These are phyloP conservation scores for Ambrosia artemisiifolia DNA, from an alignment of 129 eudicot genomes.

Conservation along the genomic window DNA sequence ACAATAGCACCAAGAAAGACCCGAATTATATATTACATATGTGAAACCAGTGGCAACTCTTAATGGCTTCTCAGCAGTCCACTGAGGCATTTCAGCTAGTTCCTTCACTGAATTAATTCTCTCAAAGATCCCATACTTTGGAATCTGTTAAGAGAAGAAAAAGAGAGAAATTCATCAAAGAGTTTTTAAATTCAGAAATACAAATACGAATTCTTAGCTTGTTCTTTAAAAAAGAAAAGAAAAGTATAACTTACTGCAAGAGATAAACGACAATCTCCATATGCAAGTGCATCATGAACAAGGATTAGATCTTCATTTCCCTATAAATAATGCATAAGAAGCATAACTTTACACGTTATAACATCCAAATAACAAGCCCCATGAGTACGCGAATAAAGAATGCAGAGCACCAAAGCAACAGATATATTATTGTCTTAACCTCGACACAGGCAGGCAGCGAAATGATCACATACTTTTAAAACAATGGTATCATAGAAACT, in stretches of 20 bases:
- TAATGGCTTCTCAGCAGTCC: constrained; percentile 90
- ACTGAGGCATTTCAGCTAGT: constrained; percentile 88
- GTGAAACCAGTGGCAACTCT: constrained; percentile 96
- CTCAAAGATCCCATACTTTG: constrained; percentile 95
- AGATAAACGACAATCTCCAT: constrained; percentile 93
- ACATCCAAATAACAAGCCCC: not conserved
- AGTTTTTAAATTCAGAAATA: not conserved
- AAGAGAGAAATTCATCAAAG: constrained; percentile 4
- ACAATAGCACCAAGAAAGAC: constrained; percentile 2
- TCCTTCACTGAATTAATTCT: constrained; percentile 79
- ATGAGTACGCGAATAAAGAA: not conserved
- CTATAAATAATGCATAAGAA: constrained; percentile 33
- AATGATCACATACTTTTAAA: not conserved
- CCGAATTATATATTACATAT: constrained; percentile 40
- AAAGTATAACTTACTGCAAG: constrained; percentile 60
- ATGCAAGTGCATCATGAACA: constrained; percentile 83
- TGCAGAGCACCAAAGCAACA: not conserved
- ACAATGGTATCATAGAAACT: not conserved
- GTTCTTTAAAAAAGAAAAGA: not conserved
- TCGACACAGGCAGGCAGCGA: not conserved
- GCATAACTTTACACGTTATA: not conserved
- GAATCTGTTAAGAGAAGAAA: constrained; percentile 49
- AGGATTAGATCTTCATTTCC: constrained; percentile 81
- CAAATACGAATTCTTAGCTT: not conserved
- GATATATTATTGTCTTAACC: not conserved